A percentile compares a stretch with the other conserved stretches of the same genome.
phyloP scores from a whole-genome alignment of 2,329 filamentous ascomycete genomes.

The Ceratocystis variospora region DNA sequence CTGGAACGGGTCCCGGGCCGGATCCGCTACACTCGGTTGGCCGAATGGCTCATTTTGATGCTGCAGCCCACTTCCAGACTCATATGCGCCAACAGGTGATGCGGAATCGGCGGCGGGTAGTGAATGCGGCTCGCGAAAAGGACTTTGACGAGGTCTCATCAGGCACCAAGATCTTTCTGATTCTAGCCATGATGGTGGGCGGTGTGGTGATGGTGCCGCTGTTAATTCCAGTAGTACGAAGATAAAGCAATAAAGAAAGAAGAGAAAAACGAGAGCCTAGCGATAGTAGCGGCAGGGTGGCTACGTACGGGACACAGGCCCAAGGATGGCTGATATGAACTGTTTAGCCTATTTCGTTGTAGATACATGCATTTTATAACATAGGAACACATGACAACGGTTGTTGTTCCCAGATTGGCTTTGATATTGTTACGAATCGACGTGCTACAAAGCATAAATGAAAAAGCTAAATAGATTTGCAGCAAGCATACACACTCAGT shows the following conservation, averaged over 20 bases:
- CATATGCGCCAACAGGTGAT: constrained; percentile 49
- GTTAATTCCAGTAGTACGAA: background rate
- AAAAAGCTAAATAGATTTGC: background rate
- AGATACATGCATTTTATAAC: background rate
- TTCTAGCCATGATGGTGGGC: constrained; percentile 13
- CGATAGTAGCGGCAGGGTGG: background rate
- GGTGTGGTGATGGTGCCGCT: constrained; percentile 12
- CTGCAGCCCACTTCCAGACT: constrained; percentile 55
- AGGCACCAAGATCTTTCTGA: constrained; percentile 6
- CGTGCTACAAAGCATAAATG: background rate
- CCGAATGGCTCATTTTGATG: constrained; percentile 62
- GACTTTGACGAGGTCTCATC: constrained; percentile 2
- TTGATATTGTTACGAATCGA: no score
- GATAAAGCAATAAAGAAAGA: background rate
- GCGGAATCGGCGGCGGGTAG: constrained; percentile 21
- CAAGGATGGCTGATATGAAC: background rate
- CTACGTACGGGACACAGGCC: background rate
- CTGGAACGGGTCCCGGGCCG: constrained; percentile 45
- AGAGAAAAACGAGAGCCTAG: background rate
- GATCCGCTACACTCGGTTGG: constrained; percentile 34
- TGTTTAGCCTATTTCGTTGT: background rate
- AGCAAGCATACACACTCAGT: no score
- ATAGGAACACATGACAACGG: no score
- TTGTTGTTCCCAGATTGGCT: no score
- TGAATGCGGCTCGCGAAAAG: constrained; percentile 1